Evolutionary conservation across 345 rosid species (phyloP), one percentile per base, ranked within the genome.

Genomic region (Dipteronia sinensis): DNA sequence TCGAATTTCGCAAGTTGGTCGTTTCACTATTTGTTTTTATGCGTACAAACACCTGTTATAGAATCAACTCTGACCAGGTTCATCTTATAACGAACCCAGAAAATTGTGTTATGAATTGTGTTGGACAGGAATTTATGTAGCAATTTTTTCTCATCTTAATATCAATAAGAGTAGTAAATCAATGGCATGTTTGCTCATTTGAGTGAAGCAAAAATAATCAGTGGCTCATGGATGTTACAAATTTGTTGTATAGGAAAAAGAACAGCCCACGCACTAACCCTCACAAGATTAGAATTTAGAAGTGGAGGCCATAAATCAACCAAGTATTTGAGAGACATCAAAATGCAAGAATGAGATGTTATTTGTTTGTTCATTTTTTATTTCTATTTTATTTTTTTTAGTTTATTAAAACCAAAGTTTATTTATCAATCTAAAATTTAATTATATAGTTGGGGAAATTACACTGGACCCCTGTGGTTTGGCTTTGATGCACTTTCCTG

Each of bases 31-130:
- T 12, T 69, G 51, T 68, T 68, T 23, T 71, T 42, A 1, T 46
- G 38, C 29, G 40, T 70, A 23, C 16, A 20, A 42, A 44, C 19
- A 65, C 67, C 72, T 66, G 62, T 68, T 79, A 72, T 73, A 49
- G 82, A 67, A 76, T 64, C 53, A 70, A 55, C 62, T 63, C 31
- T 67, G 47, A 65, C 19, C 17, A 8, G 51, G 55, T 58, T 49
- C 73, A 55, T 10, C 69, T 38, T 67, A 47, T 61, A 29, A 42
- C 73, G 78, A 38, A 23, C 31, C 71, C 38, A 15, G 12, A 29
- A 7, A 23, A 6, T 55, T 69, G 72, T 47, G 12, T 47, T 47
- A 2, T 56, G 62, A 55, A 19, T n/a, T 58, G 64, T 20, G 23
- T 59, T 59, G 27, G 27, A 16, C 20, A 53, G 8, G 20, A 16